Evolutionary conservation across 208 protist species (phyloP), one percentile per base, ranked within the genome.

Genomic region (Porcisia hertigi): DNA sequence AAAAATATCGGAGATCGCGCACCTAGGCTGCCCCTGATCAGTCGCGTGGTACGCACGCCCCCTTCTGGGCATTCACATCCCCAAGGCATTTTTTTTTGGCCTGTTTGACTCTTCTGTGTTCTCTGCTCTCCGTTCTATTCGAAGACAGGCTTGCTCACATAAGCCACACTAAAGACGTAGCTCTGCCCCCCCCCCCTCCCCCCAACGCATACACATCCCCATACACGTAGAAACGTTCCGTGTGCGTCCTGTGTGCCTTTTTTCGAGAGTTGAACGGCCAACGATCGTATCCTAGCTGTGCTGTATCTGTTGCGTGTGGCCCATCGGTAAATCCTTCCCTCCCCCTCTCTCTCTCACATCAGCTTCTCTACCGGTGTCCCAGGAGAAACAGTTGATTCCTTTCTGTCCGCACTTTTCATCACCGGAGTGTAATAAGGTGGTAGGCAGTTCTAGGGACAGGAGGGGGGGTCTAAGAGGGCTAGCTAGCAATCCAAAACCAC

Each of bases 311-410:
- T 49, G 18, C 8, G 23, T 30, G 39, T 67, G 11, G 9, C 47
- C 62, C 11, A 34, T 47, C 25, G 41, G 41, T 25, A 23, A 2
- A 6, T 49, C 74, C 59, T 64, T 39, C 73, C 60, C 41, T 20
- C 30, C 71, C 73, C 59, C 57, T 72, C 71, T 64, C 45, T 63
- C 57, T 55, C 71, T 75, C 45, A 58, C 20, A 36, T 20, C n/a
- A 23, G 14, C 39, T 49, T 41, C 39, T 36, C 20, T 52, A 18
- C 39, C 45, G 9, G 45, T 49, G 45, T 9, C 3, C 7, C 45
- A 12, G 45, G 9, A 9, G 45, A 49, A 9, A 9, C 9, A n/a
- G n/a, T 49, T 49, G 45, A 9, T 49, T 67, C 41, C 8, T 20
- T 43, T n/a, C 60, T 20, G 7, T 43, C 41, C 30, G 7, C 18